Percentiles rank a stretch among this genome's conserved stretches.
These are phyloP conservation scores for Coleophoma cylindrospora DNA, from an alignment of 2,329 filamentous ascomycete species.

Conservation along the genomic window DNA sequence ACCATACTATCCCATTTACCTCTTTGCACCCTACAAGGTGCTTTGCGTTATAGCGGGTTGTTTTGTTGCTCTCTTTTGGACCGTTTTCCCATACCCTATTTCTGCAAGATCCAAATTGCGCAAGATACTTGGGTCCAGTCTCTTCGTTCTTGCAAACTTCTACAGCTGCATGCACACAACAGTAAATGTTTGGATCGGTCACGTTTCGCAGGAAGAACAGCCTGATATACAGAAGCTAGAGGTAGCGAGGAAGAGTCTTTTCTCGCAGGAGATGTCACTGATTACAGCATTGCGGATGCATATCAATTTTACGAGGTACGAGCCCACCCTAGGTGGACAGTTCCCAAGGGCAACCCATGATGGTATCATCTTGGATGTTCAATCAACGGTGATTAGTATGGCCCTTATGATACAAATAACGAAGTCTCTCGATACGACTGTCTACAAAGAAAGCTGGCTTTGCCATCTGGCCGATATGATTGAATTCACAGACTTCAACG, in stretches of 20 bases:
- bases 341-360: slow-evolving; percentile 44
- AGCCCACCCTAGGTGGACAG: slow-evolving; percentile 63
- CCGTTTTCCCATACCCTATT: slow-evolving; percentile 66
- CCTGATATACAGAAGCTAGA: slow-evolving; percentile 27
- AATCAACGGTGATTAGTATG: slow-evolving; percentile 6
- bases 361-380: slow-evolving; percentile 8
- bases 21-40: slow-evolving; percentile 64
- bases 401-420: slow-evolving; percentile 1
- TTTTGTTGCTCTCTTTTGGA: slow-evolving; percentile 68
- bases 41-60: slow-evolving; percentile 61
- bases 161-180: slow-evolving; percentile 62
- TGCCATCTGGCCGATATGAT: slow-evolving; percentile 33
- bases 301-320: slow-evolving; percentile 58
- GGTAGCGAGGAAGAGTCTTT: slow-evolving; percentile 41
- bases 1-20: slow-evolving; percentile 60
- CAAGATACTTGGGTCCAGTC: slow-evolving; percentile 57
- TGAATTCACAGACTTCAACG: slow-evolving; percentile 48
- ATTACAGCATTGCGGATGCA: slow-evolving; percentile 56
- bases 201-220: not conserved
- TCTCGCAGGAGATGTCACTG: slow-evolving; percentile 60
- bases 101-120: slow-evolving; percentile 65
- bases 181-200: not conserved
- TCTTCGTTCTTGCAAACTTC: slow-evolving; percentile 70
- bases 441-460: slow-evolving; percentile 39
- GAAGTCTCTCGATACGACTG: not conserved